Conservation (phyloP, 1,284 basidiomycete species). For the Cryptococcus sp. region DNA sequence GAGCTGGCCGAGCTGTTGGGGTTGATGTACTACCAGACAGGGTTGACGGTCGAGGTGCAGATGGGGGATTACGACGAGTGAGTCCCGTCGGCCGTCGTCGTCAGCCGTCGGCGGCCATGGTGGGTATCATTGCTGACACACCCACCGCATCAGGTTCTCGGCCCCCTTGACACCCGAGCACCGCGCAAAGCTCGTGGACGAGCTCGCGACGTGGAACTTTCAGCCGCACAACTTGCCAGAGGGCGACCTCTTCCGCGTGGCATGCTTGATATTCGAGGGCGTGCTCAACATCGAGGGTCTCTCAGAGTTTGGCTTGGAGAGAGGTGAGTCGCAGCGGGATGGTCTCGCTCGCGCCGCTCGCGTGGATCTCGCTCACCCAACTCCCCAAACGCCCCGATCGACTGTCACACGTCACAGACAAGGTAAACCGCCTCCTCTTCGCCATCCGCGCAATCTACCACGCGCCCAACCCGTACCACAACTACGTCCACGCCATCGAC, state of each 20-base stretch:
- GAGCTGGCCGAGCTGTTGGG: conserved; percentile 70
- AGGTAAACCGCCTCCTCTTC: conserved; percentile 69
- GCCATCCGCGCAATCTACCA: conserved; percentile 83
- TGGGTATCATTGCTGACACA: conserved; percentile 2
- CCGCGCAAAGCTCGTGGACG: conserved; percentile 55
- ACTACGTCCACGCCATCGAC: conserved; percentile 90
- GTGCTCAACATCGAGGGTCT: conserved; percentile 63
- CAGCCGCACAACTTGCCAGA: conserved; percentile 75
- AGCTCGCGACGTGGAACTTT: conserved; percentile 77
- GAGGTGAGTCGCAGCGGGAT: conserved; percentile 56
- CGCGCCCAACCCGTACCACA: conserved; percentile 87
- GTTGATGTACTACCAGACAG: conserved; percentile 75
- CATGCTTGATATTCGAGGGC: conserved; percentile 65
- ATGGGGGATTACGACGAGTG: conserved; percentile 48
- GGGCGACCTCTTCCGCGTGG: conserved; percentile 74
- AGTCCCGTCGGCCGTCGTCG: conserved; percentile 21
- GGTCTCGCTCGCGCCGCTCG: background rate
- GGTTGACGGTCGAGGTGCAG: conserved; percentile 61
- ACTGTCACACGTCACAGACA: too few species aligned
- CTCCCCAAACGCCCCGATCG: background rate
- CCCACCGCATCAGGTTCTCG: conserved; percentile 29
- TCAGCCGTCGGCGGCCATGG: too few species aligned
- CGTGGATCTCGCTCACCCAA: background rate
- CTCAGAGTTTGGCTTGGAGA: conserved; percentile 61
- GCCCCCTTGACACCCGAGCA: conserved; percentile 45